A percentile compares a stretch with the other conserved stretches of the same genome.
Evolutionary conservation across 495 filamentous ascomycete genomes (phyloP).

Genomic region (Aspergillus olivimuriae): DNA sequence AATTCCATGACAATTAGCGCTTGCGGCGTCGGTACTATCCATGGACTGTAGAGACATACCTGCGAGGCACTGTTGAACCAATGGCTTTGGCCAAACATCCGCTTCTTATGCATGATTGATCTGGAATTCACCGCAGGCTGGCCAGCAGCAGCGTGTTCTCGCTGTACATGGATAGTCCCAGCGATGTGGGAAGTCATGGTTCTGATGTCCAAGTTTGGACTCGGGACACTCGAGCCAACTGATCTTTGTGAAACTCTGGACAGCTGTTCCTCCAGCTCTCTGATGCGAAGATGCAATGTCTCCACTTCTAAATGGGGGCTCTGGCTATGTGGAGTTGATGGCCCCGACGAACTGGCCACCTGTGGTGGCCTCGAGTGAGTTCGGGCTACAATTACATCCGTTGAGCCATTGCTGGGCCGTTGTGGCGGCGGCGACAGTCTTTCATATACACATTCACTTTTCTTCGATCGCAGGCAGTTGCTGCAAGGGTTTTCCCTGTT

Average conservation of each 20-base stretch:
- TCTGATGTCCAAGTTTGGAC: slow-evolving; percentile 20
- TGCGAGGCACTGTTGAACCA: slow-evolving; percentile 40
- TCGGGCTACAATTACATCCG: too few relatives aligned
- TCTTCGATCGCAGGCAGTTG: slow-evolving; percentile 43
- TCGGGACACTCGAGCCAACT: too few relatives aligned
- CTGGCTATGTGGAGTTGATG: slow-evolving; percentile 26
- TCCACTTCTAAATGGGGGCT: slow-evolving; percentile 28
- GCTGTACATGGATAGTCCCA: slow-evolving; percentile 22
- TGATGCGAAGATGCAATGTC: slow-evolving; percentile 29
- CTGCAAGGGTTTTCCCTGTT: slow-evolving; percentile 43
- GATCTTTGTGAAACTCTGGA: too few relatives aligned
- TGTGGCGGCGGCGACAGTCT: slow-evolving; percentile 12
- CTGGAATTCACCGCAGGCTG: slow-evolving; percentile 22
- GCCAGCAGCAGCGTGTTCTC: slow-evolving; percentile 15
- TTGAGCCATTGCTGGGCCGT: too few relatives aligned
- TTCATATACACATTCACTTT: slow-evolving; percentile 35
- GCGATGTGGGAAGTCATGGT: slow-evolving; percentile 18
- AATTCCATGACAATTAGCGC: too few relatives aligned
- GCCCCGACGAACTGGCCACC: slow-evolving; percentile 15
- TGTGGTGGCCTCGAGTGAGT: too few relatives aligned
- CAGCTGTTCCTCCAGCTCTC: slow-evolving; percentile 41
- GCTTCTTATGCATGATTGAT: slow-evolving; percentile 45
- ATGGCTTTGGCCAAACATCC: slow-evolving; percentile 51
- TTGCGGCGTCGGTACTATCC: too few relatives aligned
- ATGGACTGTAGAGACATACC: slow-evolving; percentile 27